Evolutionary conservation across 306 rosid genomes (phyloP), one percentile per base, ranked within the genome.

Genomic region (Lathyrus tuberosus): DNA sequence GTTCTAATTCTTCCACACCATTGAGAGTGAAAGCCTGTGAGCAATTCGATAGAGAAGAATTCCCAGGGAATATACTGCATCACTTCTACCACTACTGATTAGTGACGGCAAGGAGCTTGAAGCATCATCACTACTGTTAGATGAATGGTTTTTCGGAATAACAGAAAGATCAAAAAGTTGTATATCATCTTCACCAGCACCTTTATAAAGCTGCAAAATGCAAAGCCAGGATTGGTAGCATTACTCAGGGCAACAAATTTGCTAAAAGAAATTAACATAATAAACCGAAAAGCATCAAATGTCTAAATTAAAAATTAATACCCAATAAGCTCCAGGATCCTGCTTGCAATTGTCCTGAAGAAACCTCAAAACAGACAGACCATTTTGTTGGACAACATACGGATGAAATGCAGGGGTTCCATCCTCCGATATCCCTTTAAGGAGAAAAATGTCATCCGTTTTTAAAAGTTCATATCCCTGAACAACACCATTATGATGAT

Each of bases 271-370:
- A 10, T 54, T 64, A 18, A 14, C 38, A 69, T 38, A 38, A 14
- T 24, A 69, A 51, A 73, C 15, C 37, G 18, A 46, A 64, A 67
- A 57, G 18, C 37, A 71, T 48, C 42, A 56, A 37, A 56, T 24
- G 24, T 56, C 18, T 38, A 14, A 11, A 42, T 75, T 71, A 46
- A 49, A 37, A 53, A 35, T 52, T 76, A 62, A 65, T 86, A 93
- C 98, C 98, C 98, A 93, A 84, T 93, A 93, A 66, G 96, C 91
- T 66, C 96, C 98, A 59, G 97, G 98, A 74, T 93, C 98, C 88
- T 93, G 96, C 79, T 86, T 90, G 90, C 98, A 93, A 79, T 93
- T 93, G 63, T 93, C 98, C 79, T 73, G 96, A 79, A 93, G 96
- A 81, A 93, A 93, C 84, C 98, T 90, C 88, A 90, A 81, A 87